Percentiles rank a stretch among this genome's conserved stretches.
Evolutionary conservation across 2,329 filamentous ascomycete species (phyloP).

Genomic region (Cladosporium sp.): DNA sequence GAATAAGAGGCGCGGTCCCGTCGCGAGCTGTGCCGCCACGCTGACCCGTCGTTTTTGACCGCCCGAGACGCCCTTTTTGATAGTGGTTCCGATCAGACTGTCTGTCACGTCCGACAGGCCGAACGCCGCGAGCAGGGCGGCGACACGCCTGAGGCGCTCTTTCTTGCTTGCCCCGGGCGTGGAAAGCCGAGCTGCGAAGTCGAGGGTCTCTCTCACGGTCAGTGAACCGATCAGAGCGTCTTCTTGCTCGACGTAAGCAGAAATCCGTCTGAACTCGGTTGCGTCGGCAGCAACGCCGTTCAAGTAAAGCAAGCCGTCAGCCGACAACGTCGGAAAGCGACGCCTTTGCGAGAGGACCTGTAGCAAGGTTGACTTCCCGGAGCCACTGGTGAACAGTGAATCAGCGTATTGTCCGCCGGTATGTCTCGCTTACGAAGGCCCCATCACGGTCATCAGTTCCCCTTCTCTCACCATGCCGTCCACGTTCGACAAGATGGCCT

Average conservation of each 20-base stretch:
- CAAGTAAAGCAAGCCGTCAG: slow-evolving; percentile 51
- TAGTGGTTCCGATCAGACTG: slow-evolving; percentile 72
- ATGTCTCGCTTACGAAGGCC: no score
- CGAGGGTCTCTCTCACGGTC: slow-evolving; percentile 71
- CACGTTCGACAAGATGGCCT: no score
- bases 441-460: not conserved
- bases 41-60: slow-evolving; percentile 78
- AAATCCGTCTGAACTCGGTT: slow-evolving; percentile 57
- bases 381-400: slow-evolving; percentile 32
- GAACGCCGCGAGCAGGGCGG: slow-evolving; percentile 63
- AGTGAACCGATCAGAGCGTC: slow-evolving; percentile 76
- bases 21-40: slow-evolving; percentile 75
- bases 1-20: slow-evolving; percentile 72
- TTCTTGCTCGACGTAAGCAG: slow-evolving; percentile 80
- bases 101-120: slow-evolving; percentile 64
- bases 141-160: slow-evolving; percentile 58
- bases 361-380: slow-evolving; percentile 77
- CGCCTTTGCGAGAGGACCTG: slow-evolving; percentile 67
- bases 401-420: no score
- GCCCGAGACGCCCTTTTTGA: slow-evolving; percentile 75
- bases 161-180: slow-evolving; percentile 46
- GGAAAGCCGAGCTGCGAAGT: slow-evolving; percentile 67
- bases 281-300: slow-evolving; percentile 55
- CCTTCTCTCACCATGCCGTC: no score
- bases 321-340: slow-evolving; percentile 47